These are phyloP conservation scores for Xerocomus brunneocitrinus DNA, from an alignment of 768 basidiomycete species.

Conservation along the genomic window DNA sequence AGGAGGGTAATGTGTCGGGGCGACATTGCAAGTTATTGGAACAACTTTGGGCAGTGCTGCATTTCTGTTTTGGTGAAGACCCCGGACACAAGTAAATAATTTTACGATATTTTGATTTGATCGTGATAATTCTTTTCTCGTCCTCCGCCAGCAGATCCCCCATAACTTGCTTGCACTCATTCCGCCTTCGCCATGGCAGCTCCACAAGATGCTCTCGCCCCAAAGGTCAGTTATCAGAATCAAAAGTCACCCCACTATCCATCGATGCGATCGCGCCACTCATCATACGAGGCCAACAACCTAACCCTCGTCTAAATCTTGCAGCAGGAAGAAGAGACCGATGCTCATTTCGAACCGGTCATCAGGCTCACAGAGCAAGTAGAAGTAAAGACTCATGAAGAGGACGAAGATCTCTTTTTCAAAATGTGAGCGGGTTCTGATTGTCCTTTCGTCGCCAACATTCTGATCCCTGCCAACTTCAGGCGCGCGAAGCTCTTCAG, in stretches of 20 bases:
- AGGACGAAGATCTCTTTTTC: constrained; percentile 89
- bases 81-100: constrained; percentile 22
- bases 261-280: constrained; percentile 30
- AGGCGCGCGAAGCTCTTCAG: constrained; percentile 99
- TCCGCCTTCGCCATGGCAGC: constrained; percentile 47
- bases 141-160: constrained; percentile 4
- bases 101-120: constrained; percentile 12
- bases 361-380: constrained; percentile 95
- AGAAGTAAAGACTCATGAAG: constrained; percentile 91
- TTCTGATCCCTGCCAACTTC: constrained; percentile 21
- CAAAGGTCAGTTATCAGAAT: constrained; percentile 51
- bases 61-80: constrained; percentile 15
- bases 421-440: constrained; percentile 71
- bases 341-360: constrained; percentile 93
- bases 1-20: constrained; percentile 37
- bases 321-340: constrained; percentile 66
- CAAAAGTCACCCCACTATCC: constrained; percentile 1
- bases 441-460: background rate
- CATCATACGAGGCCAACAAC: constrained; percentile 18
- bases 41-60: background rate
- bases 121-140: constrained; percentile 23
- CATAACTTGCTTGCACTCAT: constrained; percentile 2
- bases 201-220: constrained; percentile 58
- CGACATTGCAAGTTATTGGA: constrained; percentile 27
- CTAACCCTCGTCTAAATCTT: constrained; percentile 25